A percentile compares a stretch with the other conserved stretches of the same genome.
Conservation (phyloP, 305 asterid genomes). For the Fraxinus sp. region DNA sequence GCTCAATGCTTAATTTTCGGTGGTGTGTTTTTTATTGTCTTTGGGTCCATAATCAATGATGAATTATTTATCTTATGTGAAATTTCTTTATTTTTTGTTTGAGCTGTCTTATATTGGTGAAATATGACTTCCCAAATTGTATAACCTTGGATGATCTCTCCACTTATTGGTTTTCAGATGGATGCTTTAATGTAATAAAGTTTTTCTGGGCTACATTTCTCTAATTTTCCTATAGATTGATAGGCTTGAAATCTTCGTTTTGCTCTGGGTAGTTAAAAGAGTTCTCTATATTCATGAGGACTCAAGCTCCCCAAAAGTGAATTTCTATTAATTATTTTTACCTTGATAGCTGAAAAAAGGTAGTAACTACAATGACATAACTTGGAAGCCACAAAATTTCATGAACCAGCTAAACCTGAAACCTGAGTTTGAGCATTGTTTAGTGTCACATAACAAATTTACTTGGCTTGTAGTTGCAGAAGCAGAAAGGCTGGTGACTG, state of each 20-base stretch:
- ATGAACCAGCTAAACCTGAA: neutral
- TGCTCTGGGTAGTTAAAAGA: constrained; percentile 8
- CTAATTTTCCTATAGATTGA: neutral
- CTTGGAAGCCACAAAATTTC: neutral
- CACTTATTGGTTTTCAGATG: neutral
- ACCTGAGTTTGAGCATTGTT: neutral
- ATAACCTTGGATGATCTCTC: neutral
- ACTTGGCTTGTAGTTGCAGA: neutral
- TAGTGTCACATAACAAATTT: neutral
- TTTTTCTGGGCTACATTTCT: constrained; percentile 6
- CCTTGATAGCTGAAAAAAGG: neutral
- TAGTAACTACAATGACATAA: neutral
- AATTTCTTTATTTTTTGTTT: neutral
- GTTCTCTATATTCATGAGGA: neutral
- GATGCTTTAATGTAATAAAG: neutral
- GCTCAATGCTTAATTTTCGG: constrained; percentile 10
- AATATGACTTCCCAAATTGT: neutral
- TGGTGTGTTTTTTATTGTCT: constrained; percentile 3
- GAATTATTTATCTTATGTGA: neutral
- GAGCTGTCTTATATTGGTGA: neutral
- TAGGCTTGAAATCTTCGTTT: neutral
- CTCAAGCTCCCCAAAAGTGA: neutral
- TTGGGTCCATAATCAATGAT: constrained; percentile 3
- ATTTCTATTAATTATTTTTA: neutral
- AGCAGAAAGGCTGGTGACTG: neutral